A percentile compares a stretch with the other conserved stretches of the same genome.
Conservation (phyloP, 495 filamentous ascomycete genomes). For the Bathelium albidoporum region DNA sequence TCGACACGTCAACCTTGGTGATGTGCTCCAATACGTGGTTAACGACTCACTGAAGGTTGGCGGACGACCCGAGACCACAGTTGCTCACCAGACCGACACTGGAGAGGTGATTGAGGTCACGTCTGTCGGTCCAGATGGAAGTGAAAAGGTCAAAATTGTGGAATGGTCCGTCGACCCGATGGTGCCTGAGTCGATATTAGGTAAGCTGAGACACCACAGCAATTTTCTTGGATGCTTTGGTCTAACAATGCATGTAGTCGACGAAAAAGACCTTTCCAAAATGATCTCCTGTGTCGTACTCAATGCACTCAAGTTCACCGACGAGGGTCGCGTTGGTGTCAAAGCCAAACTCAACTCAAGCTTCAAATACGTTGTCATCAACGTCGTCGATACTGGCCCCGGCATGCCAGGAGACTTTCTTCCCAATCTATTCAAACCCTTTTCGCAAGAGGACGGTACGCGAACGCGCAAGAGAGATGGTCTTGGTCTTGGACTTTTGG, state of each 20-base stretch:
- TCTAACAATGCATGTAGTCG: constrained; percentile 32
- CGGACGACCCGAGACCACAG: constrained; percentile 61
- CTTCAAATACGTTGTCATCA: constrained; percentile 48
- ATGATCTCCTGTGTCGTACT: constrained; percentile 63
- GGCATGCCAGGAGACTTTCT: constrained; percentile 63
- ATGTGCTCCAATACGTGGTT: constrained; percentile 56
- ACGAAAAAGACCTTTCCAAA: constrained; percentile 65
- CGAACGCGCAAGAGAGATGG: constrained; percentile 64
- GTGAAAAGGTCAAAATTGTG: constrained; percentile 49
- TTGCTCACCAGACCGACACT: constrained; percentile 45
- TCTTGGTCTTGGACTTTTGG: constrained; percentile 62
- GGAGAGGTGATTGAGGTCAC: constrained; percentile 61
- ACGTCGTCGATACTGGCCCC: constrained; percentile 58
- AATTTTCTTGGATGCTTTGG: no score
- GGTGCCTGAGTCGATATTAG: constrained; percentile 56
- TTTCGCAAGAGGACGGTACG: constrained; percentile 62
- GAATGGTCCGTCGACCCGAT: constrained; percentile 55
- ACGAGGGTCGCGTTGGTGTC: constrained; percentile 54
- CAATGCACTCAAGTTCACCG: constrained; percentile 75
- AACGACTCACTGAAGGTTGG: constrained; percentile 61
- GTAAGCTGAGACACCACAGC: constrained; percentile 21
- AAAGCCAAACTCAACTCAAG: constrained; percentile 42
- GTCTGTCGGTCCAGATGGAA: constrained; percentile 48
- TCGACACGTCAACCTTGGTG: constrained; percentile 51
- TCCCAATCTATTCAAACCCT: constrained; percentile 64